phyloP scores from a whole-genome alignment of 768 basidiomycete species.

The Boletus huronensis region DNA sequence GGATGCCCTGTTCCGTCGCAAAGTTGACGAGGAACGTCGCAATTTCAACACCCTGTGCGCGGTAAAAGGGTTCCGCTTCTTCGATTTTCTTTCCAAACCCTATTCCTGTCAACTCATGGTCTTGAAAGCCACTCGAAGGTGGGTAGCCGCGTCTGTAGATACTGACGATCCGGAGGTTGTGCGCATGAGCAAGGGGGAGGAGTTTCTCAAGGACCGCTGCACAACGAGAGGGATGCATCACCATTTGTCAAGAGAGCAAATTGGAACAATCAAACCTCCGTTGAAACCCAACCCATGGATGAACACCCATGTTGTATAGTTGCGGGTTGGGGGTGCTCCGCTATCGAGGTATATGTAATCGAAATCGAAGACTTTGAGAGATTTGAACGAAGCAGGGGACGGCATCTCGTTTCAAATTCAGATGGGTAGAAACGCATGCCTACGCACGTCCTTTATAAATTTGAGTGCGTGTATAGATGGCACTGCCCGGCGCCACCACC shows the following conservation, averaged over 20 bases:
- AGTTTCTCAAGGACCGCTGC: conserved; percentile 17
- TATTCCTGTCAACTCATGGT: conserved; percentile 8
- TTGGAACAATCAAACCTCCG: conserved; percentile 9
- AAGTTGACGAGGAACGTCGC: conserved; percentile 17
- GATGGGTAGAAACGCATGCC: too few species aligned
- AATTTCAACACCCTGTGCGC: conserved; percentile 16
- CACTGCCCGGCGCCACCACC: too few species aligned
- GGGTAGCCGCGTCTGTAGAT: conserved; percentile 26
- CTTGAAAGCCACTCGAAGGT: conserved; percentile 25
- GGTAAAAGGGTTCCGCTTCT: conserved; percentile 13
- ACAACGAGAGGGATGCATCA: background rate
- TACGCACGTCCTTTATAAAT: too few species aligned
- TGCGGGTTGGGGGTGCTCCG: conserved; percentile 12
- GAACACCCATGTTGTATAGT: conserved; percentile 23
- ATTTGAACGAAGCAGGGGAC: background rate
- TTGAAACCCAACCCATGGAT: conserved; percentile 22
- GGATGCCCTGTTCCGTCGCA: conserved; percentile 15
- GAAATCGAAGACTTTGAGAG: conserved; percentile 12
- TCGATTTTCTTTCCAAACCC: conserved; percentile 15
- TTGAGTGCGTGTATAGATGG: too few species aligned
- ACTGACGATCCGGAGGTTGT: conserved; percentile 24
- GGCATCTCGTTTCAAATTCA: too few species aligned
- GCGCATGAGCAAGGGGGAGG: conserved; percentile 19
- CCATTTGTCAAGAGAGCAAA: background rate
- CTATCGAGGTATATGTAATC: conserved; percentile 24